Evolutionary conservation across 2,329 filamentous ascomycete genomes (phyloP), one percentile per base, ranked within the genome.

Genomic region (Trematosphaeria pertusa): DNA sequence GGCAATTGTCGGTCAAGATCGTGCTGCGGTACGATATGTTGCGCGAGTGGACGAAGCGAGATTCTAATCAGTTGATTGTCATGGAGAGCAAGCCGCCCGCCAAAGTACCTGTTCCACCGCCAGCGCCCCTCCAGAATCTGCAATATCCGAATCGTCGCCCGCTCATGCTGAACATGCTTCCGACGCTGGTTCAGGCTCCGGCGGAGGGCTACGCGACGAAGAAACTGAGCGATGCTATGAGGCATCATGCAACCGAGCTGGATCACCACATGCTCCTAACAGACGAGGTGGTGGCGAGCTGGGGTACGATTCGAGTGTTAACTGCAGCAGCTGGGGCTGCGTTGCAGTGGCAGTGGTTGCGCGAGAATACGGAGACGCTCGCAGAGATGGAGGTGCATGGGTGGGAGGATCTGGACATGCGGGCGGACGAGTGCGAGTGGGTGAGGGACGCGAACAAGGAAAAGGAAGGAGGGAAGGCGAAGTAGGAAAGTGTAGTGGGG

Each of bases 11-110:
- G 0, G 56, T 59, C 3, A 33, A 56, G 3, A 3, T 65, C 5
- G 30, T 56, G 14, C 46, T 67, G 41, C 41, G 65, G 8, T 69
- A 69, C 17, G 63, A 69, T 34, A 67, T 65, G 61, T 15, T 64
- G 19, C 20, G 54, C 1, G 56, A 54, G 22, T 64, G 62, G 63
- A 56, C 43, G 31, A 33, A 52, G 38, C 37, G 52, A 5, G 31
- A 22, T 11, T 10, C 37, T 18, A 28, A 43, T 5, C 46, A 57
- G 19, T 15, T 36, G 12, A 4, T 62, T 15, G 41, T 50, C 7
- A 41, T 60, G 14, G 40, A 50, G 3, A 46, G 40, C 14, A 21
- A 44, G 14, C 43, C 43, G 2, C 45, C 47, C n/a, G 8, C 28
- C 3, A 3, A 5, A 11, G 2, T 10, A 2, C 18, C 31, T 5